A percentile compares a stretch with the other conserved stretches of the same genome.
Conservation (phyloP, 768 basidiomycete genomes). For the Psilocybe cyanescens region DNA sequence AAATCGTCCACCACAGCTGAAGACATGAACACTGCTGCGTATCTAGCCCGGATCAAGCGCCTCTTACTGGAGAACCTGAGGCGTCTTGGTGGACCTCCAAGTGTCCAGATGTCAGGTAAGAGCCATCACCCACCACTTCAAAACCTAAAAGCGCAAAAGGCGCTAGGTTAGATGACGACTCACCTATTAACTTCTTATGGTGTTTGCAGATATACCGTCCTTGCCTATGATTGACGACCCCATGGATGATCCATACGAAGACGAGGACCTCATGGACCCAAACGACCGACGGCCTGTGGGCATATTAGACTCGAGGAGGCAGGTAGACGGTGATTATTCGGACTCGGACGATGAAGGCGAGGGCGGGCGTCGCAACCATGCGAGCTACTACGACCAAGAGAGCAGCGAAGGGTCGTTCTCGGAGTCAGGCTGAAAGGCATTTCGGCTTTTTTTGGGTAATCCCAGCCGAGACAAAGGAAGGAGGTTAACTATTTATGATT, state of each 20-base stretch:
- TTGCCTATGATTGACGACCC: constrained; percentile 76
- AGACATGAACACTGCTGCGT: constrained; percentile 91
- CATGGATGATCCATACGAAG: constrained; percentile 79
- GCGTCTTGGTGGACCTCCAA: constrained; percentile 85
- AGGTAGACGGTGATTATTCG: constrained; percentile 87
- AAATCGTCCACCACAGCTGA: constrained; percentile 87
- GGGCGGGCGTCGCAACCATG: constrained; percentile 77
- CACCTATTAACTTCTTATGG: no score
- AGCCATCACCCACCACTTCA: not conserved
- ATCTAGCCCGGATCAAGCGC: constrained; percentile 89
- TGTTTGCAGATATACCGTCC: constrained; percentile 74
- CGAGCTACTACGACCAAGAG: constrained; percentile 58
- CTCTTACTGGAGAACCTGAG: constrained; percentile 92
- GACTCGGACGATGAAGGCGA: constrained; percentile 99
- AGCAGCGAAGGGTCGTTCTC: constrained; percentile 62
- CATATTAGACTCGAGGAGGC: constrained; percentile 61
- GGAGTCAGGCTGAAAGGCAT: constrained; percentile 43
- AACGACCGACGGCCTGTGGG: constrained; percentile 76
- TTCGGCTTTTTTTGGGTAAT: no score
- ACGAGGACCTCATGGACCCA: constrained; percentile 81
- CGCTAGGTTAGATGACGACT: no score
- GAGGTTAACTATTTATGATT: no score
- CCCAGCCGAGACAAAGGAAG: no score
- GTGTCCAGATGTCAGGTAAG: constrained; percentile 89
- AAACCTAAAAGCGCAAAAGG: no score